phyloP scores from a whole-genome alignment of 306 rosid genomes.

The Cyamopsis tetragonoloba region DNA sequence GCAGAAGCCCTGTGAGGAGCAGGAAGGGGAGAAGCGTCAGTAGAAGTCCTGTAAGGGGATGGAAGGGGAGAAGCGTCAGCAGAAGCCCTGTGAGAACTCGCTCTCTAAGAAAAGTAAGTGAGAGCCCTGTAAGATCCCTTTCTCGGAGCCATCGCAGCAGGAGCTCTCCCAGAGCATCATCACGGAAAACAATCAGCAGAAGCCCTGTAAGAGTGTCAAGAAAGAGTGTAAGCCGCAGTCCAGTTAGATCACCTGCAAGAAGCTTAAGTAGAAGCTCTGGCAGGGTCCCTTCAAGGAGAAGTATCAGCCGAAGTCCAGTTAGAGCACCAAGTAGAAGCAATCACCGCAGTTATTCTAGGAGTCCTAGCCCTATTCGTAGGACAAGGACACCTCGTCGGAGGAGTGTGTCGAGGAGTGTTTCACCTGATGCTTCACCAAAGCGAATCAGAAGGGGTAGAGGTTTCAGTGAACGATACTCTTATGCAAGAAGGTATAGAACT shows the following conservation, averaged over 20 bases:
- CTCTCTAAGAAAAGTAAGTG: constrained; percentile 37
- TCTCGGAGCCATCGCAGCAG: constrained; percentile 47
- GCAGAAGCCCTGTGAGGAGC: constrained; percentile 31
- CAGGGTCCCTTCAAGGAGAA: constrained; percentile 55
- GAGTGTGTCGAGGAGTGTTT: constrained; percentile 80
- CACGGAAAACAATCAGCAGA: constrained; percentile 51
- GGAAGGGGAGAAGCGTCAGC: constrained; percentile 36
- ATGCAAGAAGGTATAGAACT: constrained; percentile 88
- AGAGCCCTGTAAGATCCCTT: constrained; percentile 42
- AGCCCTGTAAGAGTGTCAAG: constrained; percentile 62
- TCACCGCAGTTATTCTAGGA: constrained; percentile 79
- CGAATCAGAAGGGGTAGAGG: constrained; percentile 97
- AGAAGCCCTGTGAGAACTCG: constrained; percentile 43
- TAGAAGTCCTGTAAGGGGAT: constrained; percentile 26
- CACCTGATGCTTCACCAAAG: constrained; percentile 84
- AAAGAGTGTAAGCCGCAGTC: constrained; percentile 65
- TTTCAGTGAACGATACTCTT: constrained; percentile 89
- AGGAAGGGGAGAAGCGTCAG: constrained; percentile 13
- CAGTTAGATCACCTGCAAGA: constrained; percentile 62
- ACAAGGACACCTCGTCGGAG: constrained; percentile 67
- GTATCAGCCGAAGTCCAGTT: constrained; percentile 67
- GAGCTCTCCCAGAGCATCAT: constrained; percentile 55
- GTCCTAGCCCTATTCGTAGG: constrained; percentile 74
- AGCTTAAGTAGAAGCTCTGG: constrained; percentile 87
- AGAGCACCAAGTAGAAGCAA: constrained; percentile 51